Evolutionary conservation across 352 stramenopile species (phyloP).

Genomic region (Phytopythium sindhum): DNA sequence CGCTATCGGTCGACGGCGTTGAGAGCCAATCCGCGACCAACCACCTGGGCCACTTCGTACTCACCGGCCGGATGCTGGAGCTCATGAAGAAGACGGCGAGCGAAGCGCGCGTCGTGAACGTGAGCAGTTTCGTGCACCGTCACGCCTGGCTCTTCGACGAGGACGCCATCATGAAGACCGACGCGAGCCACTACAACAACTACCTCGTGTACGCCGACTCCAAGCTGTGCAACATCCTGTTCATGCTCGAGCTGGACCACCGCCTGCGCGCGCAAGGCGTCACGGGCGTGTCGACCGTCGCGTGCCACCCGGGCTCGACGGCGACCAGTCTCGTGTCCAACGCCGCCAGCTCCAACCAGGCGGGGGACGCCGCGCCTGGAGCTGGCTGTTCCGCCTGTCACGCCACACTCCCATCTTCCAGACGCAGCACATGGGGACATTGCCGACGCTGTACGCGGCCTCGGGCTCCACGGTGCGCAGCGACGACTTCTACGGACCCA

Average conservation of each 20-base stretch:
- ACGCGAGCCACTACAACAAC: conserved; percentile 19
- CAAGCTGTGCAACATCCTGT: conserved; percentile 92
- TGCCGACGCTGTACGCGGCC: conserved; percentile 42
- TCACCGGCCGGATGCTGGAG: conserved; percentile 38
- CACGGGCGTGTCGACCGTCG: conserved; percentile 20
- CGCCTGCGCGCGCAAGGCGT: conserved; percentile 20
- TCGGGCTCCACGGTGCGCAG: conserved; percentile 14
- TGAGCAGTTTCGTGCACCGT: conserved; percentile 26
- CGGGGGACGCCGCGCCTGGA: conserved; percentile 8
- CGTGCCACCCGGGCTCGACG: conserved; percentile 30
- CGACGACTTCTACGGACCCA: conserved; percentile 24
- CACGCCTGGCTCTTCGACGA: conserved; percentile 1
- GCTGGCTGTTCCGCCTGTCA: conserved; percentile 16
- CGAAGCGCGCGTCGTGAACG: conserved; percentile 32
- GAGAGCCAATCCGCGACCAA: conserved; percentile 65
- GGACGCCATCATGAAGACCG: conserved; percentile 9
- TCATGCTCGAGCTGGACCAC: conserved; percentile 83
- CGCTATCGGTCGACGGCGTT: conserved; percentile 27
- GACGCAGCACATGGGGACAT: conserved; percentile 30
- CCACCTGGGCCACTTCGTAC: conserved; percentile 52
- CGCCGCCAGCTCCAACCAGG: conserved; percentile 3
- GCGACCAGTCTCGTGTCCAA: conserved; percentile 23
- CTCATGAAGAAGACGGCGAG: conserved; percentile 18
- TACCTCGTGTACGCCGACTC: conserved; percentile 68
- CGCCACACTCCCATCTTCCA: conserved; percentile 13